Percentiles rank a stretch among this genome's conserved stretches.
These are phyloP conservation scores for Murraya paniculata DNA, from an alignment of 345 rosid species.

Conservation along the genomic window DNA sequence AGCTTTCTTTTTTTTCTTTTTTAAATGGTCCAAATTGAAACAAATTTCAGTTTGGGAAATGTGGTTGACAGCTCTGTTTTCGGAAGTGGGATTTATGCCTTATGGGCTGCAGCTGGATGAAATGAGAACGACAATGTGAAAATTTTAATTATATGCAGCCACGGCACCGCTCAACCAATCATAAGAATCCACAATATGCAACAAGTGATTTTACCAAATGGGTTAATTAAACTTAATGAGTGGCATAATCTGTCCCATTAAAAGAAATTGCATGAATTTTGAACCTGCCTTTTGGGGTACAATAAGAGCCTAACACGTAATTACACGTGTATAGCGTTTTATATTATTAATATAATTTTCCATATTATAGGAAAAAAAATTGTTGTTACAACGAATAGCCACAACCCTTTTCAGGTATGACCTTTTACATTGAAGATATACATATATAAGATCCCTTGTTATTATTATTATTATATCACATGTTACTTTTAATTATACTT, in stretches of 20 bases:
- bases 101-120: slow-evolving; percentile 21
- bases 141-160: neutral
- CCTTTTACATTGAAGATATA: too few relatives aligned
- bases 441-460: too few relatives aligned
- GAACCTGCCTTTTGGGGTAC: neutral
- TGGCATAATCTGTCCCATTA: neutral
- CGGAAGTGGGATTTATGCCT: neutral
- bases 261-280: neutral
- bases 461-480: too few relatives aligned
- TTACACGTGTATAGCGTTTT: too few relatives aligned
- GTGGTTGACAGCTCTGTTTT: neutral
- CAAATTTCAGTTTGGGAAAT: neutral
- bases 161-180: neutral
- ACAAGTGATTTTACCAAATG: neutral
- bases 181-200: neutral
- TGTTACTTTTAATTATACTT: too few relatives aligned
- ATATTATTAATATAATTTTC: too few relatives aligned
- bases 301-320: neutral
- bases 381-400: too few relatives aligned
- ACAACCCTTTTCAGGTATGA: too few relatives aligned
- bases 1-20: too few relatives aligned
- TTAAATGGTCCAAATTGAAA: too few relatives aligned
- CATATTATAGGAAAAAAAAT: too few relatives aligned
- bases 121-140: neutral
- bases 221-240: neutral